Percentiles rank a stretch among this genome's conserved stretches.
Evolutionary conservation across 2,329 filamentous ascomycete species (phyloP).

Genomic region (Pseudocercospora macadamiae): DNA sequence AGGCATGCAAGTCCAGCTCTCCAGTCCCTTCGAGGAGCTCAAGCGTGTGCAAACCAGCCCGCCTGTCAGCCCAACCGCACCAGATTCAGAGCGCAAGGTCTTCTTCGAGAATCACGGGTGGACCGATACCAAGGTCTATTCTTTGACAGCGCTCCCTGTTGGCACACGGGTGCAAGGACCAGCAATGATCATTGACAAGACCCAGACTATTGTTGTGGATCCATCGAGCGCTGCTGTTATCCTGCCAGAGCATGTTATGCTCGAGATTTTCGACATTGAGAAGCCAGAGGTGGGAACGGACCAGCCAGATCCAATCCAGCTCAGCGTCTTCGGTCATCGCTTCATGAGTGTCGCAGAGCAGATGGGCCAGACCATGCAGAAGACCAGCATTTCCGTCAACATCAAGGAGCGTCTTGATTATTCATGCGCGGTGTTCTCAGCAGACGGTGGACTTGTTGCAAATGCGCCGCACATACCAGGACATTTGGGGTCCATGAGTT

Average conservation of each 20-base stretch:
- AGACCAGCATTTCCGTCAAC: conserved; percentile 57
- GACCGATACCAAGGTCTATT: conserved; percentile 31
- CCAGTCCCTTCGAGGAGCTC: conserved; percentile 81
- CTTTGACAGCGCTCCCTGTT: conserved; percentile 26
- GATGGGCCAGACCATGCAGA: conserved; percentile 61
- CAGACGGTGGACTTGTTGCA: conserved; percentile 46
- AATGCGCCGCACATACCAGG: conserved; percentile 49
- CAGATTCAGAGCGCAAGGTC: conserved; percentile 68
- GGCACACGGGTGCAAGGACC: conserved; percentile 36
- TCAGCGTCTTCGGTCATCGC: conserved; percentile 59
- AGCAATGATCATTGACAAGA: conserved; percentile 44
- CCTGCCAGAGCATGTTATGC: conserved; percentile 44
- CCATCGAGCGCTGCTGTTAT: conserved; percentile 43
- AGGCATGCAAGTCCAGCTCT: conserved; percentile 76
- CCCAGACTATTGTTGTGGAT: conserved; percentile 51
- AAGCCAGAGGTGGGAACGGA: conserved; percentile 51
- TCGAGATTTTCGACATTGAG: conserved; percentile 50
- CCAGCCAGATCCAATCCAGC: conserved; percentile 60
- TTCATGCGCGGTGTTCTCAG: conserved; percentile 49
- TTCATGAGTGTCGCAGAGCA: conserved; percentile 65
- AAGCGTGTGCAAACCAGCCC: conserved; percentile 65
- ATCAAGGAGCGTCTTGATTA: conserved; percentile 51
- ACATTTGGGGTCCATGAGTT: conserved; percentile 49
- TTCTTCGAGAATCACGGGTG: conserved; percentile 71
- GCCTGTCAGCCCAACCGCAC: conserved; percentile 59